Conservation (phyloP, 202 grass and related monocot species). For the Brachypodium distachyon region DNA sequence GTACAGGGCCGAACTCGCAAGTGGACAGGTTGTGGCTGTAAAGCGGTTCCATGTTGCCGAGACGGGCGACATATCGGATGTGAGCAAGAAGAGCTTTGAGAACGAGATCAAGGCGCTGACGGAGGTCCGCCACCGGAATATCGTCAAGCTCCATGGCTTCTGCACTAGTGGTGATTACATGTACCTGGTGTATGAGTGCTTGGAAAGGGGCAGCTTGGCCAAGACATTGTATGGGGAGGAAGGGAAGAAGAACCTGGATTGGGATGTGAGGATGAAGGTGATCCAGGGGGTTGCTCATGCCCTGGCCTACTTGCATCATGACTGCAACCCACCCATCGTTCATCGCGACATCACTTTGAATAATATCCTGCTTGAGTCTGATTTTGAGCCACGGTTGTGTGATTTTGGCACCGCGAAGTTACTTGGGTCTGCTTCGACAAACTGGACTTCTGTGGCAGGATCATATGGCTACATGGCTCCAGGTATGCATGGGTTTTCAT, state of each 20-base stretch:
- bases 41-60: slow-evolving; percentile 49
- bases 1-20: slow-evolving; percentile 52
- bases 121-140: slow-evolving; percentile 66
- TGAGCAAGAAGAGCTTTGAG: slow-evolving; percentile 57
- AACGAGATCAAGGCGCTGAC: slow-evolving; percentile 66
- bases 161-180: slow-evolving; percentile 55
- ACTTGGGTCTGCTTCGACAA: slow-evolving; percentile 41
- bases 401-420: slow-evolving; percentile 79
- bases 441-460: slow-evolving; percentile 80
- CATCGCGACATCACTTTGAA: slow-evolving; percentile 58
- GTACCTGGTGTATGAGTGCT: slow-evolving; percentile 80
- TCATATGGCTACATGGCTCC: slow-evolving; percentile 91
- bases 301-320: slow-evolving; percentile 73
- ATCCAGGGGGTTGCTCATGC: slow-evolving; percentile 66
- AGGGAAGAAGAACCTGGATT: slow-evolving; percentile 48
- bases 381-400: slow-evolving; percentile 58
- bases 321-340: slow-evolving; percentile 51
- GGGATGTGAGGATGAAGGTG: slow-evolving; percentile 60
- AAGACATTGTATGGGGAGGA: slow-evolving; percentile 60
- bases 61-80: slow-evolving; percentile 35
- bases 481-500: slow-evolving; percentile 21
- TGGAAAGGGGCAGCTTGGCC: slow-evolving; percentile 66
- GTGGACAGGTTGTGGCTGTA: slow-evolving; percentile 58
- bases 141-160: slow-evolving; percentile 81
- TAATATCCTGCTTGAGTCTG: slow-evolving; percentile 63